Base-by-base conservation (phyloP, 2,329 filamentous ascomycete genomes). In the Corynespora cassiicola region DNA sequence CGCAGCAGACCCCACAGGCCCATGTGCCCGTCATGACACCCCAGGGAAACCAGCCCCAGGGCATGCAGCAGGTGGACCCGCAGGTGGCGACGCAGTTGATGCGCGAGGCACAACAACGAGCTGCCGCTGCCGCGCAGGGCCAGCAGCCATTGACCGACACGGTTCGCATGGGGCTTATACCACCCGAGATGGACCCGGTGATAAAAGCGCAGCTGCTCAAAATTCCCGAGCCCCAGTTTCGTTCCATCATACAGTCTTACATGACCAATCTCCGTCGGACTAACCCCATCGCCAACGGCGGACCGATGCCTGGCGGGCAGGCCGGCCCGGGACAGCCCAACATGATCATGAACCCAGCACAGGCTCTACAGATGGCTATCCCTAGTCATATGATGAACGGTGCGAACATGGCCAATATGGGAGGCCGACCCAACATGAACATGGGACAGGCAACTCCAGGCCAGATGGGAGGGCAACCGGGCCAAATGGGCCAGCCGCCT, bases 21-120 rank as follows among this genome's bases (percentile, higher is more conserved):
- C 58, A 64, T 34, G 54, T 63, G n/a, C 62, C 62, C 3, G 56
- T 61, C 32, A 68, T 68, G 63, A 63, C 56, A 8, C 57, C 63
- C 8, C 64, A 63, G 34, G 21, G 23, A 21, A 33, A 24, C 17
- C 52, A 57, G 17, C n/a, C n/a, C n/a, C n/a, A n/a, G n/a, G n/a
- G n/a, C n/a, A n/a, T n/a, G n/a, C 50, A 50, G 14, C 58, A 58
- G 30, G 42, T 52, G 10, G 58, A 68, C 34, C 47, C 56, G n/a
- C 55, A 61, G 10, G 36, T 65, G 8, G 54, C 50, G 2, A 46
- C 54, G 5, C 59, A 60, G 15, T 42, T 68, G 7, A 50, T 66
- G 45, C 65, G 63, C 8, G 55, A 66, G 40, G 63, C 61, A 21
- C 66, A 68, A 21, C 61, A 66, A 34, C 54, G 65, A 47, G 58